A percentile compares a stretch with the other conserved stretches of the same genome.
These are phyloP conservation scores for Cronartium quercuum DNA, from an alignment of 1,284 basidiomycete genomes.

Conservation along the genomic window DNA sequence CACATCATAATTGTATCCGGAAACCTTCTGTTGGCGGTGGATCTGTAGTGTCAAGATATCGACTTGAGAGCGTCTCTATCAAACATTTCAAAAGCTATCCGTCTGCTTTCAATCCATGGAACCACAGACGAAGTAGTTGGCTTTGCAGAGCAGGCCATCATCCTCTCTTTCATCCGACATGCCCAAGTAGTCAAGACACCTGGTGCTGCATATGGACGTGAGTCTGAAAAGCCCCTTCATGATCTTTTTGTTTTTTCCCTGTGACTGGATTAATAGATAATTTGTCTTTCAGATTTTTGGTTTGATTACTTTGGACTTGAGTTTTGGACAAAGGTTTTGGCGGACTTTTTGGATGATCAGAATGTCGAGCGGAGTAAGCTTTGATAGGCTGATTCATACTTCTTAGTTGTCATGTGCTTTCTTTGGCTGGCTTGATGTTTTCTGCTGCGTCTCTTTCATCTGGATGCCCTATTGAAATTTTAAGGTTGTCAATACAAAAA, in stretches of 20 bases:
- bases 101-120: background rate
- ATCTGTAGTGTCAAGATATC: background rate
- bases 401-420: no score
- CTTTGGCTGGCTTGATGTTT: no score
- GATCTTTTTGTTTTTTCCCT: background rate
- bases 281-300: slow-evolving; percentile 21
- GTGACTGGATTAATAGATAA: background rate
- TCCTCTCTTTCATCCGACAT: background rate
- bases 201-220: background rate
- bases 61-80: background rate
- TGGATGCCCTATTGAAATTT: no score
- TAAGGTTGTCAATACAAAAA: no score
- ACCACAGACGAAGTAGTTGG: background rate
- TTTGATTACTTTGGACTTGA: slow-evolving; percentile 40
- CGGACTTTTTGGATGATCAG: slow-evolving; percentile 38
- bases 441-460: no score
- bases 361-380: background rate
- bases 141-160: background rate
- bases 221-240: background rate
- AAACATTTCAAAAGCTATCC: background rate
- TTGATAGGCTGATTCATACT: no score
- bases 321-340: slow-evolving; percentile 39
- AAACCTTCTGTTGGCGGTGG: no score
- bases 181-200: background rate
- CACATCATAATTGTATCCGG: no score